Evolutionary conservation across 2,329 filamentous ascomycete species (phyloP).

Genomic region (Pseudohalonectria lignicola): DNA sequence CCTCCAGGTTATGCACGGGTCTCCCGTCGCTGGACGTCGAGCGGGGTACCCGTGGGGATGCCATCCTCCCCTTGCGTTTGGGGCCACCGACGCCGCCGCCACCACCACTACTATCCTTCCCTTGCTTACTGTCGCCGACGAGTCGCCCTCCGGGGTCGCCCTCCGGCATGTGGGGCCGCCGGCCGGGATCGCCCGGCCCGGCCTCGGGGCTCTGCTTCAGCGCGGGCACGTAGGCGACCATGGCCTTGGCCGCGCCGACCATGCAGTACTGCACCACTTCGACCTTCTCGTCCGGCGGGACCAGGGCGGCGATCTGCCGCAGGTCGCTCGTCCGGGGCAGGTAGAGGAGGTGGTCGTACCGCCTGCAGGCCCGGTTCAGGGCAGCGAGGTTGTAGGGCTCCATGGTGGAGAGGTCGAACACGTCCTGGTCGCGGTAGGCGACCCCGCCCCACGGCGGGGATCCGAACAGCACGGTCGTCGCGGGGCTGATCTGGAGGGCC

Average conservation of each 20-base stretch:
- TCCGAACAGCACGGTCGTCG: slow-evolving; percentile 38
- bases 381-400: slow-evolving; percentile 66
- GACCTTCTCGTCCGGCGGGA: slow-evolving; percentile 42
- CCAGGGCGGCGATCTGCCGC: slow-evolving; percentile 58
- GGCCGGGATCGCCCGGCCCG: no score
- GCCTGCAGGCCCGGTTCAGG: slow-evolving; percentile 51
- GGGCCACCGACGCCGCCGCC: no score
- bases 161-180: no score
- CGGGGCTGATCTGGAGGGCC: slow-evolving; percentile 21
- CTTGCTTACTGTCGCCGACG: no score
- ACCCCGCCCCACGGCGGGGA: slow-evolving; percentile 52
- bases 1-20: no score
- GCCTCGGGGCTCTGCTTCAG: no score
- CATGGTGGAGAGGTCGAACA: slow-evolving; percentile 83
- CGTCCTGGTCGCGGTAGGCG: slow-evolving; percentile 42
- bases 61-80: no score
- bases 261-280: slow-evolving; percentile 86
- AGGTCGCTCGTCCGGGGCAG: slow-evolving; percentile 79
- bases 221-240: slow-evolving; percentile 50
- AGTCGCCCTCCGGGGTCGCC: no score
- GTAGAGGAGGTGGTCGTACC: slow-evolving; percentile 59
- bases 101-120: no score
- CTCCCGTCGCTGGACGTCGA: no score
- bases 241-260: slow-evolving; percentile 75
- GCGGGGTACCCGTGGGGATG: no score